A percentile compares a stretch with the other conserved stretches of the same genome.
phyloP scores from a whole-genome alignment of 305 asterid genomes.

The Solanum hybrid region DNA sequence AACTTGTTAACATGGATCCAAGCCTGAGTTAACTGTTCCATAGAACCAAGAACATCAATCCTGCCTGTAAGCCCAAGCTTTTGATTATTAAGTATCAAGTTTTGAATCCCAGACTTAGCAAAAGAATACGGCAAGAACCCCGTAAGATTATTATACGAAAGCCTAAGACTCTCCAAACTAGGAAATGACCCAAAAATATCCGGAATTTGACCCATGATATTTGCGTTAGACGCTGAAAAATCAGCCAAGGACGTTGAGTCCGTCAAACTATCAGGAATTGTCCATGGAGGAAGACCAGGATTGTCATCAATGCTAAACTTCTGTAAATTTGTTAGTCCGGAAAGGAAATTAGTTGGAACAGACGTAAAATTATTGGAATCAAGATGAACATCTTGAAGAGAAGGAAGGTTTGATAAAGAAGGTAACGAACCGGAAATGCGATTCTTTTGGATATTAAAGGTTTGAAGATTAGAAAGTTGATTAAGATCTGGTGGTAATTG shows the following conservation, averaged over 20 bases:
- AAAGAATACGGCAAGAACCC: slow-evolving; percentile 57
- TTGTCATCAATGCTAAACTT: slow-evolving; percentile 44
- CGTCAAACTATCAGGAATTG: slow-evolving; percentile 27
- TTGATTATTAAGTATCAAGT: slow-evolving; percentile 64
- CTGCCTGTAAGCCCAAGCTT: slow-evolving; percentile 40
- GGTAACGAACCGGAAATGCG: slow-evolving; percentile 55
- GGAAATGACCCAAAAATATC: slow-evolving; percentile 54
- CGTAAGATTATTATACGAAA: slow-evolving; percentile 58
- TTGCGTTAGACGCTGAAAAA: slow-evolving; percentile 41
- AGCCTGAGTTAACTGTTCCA: slow-evolving; percentile 33
- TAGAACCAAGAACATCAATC: slow-evolving; percentile 39
- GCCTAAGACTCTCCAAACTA: slow-evolving; percentile 36
- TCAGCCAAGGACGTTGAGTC: slow-evolving; percentile 34
- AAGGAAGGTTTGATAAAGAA: slow-evolving; percentile 25
- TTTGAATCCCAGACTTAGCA: slow-evolving; percentile 39
- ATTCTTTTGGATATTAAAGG: slow-evolving; percentile 50
- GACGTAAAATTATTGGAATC: slow-evolving; percentile 51
- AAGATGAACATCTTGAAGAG: slow-evolving; percentile 37
- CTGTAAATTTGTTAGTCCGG: slow-evolving; percentile 47
- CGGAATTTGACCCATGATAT: slow-evolving; percentile 49
- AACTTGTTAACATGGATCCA: slow-evolving; percentile 67
- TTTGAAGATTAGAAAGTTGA: slow-evolving; percentile 48
- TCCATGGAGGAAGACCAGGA: slow-evolving; percentile 49
- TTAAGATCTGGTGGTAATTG: slow-evolving; percentile 38
- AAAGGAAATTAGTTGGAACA: slow-evolving; percentile 35